Evolutionary conservation across 2,329 filamentous ascomycete genomes (phyloP).

Genomic region (Lasiodiplodia sp.): DNA sequence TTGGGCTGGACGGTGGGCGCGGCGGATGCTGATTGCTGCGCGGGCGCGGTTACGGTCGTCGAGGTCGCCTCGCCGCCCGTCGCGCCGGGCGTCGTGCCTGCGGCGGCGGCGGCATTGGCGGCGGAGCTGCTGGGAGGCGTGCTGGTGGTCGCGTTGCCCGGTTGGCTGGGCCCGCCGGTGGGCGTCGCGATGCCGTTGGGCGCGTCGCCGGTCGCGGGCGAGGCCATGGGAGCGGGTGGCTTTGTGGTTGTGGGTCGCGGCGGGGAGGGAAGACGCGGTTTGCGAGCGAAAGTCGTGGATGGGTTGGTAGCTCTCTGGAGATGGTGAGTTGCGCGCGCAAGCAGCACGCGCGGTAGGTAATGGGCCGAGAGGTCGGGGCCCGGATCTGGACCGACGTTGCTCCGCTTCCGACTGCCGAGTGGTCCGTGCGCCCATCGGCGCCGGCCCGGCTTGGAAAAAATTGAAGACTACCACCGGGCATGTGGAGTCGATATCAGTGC

Average conservation of each 20-base stretch:
- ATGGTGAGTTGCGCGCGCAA: neutral
- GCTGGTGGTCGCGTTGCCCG: conserved; percentile 19
- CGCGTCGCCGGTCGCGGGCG: conserved; percentile 43
- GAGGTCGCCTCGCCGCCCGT: conserved; percentile 30
- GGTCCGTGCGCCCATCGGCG: neutral
- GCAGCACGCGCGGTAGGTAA: neutral
- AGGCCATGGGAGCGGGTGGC: conserved; percentile 41
- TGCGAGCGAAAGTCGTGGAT: neutral
- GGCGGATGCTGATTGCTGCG: neutral
- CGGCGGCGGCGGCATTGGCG: conserved; percentile 35
- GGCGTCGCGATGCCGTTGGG: conserved; percentile 50
- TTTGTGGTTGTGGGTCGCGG: neutral
- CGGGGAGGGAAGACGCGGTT: neutral
- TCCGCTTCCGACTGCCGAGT: conserved; percentile 4
- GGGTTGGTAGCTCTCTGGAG: neutral
- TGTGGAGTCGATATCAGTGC: neutral
- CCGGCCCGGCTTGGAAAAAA: neutral
- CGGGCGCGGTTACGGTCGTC: conserved; percentile 34
- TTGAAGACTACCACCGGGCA: neutral
- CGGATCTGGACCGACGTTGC: neutral
- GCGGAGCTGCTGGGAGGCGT: conserved; percentile 46
- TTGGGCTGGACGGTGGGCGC: conserved; percentile 39
- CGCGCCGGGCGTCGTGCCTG: conserved; percentile 36
- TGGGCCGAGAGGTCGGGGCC: neutral
- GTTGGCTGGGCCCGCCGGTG: conserved; percentile 38